These are phyloP conservation scores for Lentinula sp. DNA, from an alignment of 768 basidiomycete genomes.

Conservation along the genomic window DNA sequence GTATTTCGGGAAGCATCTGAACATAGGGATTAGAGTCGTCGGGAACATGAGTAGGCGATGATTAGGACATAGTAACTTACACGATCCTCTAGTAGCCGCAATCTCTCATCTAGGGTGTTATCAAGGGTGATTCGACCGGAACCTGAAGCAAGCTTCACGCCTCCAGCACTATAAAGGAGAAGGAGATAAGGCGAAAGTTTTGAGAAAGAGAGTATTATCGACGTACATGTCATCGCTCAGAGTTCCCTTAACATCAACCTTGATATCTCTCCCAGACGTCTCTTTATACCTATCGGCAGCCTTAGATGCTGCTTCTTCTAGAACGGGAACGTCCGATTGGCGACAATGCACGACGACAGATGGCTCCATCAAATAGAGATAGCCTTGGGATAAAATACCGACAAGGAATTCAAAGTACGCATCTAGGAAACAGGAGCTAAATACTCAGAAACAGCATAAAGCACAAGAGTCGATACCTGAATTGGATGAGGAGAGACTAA, in stretches of 20 bases:
- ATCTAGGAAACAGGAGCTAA: slow-evolving; percentile 25
- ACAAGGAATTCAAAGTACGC: slow-evolving; percentile 81
- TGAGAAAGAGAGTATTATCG: background rate
- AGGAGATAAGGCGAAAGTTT: background rate
- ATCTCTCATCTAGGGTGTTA: slow-evolving; percentile 90
- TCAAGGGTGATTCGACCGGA: slow-evolving; percentile 80
- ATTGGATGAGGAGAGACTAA: slow-evolving; percentile 38
- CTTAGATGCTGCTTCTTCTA: slow-evolving; percentile 54
- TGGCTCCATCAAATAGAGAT: slow-evolving; percentile 77
- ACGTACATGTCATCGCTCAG: slow-evolving; percentile 66
- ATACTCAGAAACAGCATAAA: background rate
- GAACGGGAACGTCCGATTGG: slow-evolving; percentile 55
- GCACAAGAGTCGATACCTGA: background rate
- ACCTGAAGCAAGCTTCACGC: slow-evolving; percentile 70
- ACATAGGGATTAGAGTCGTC: background rate
- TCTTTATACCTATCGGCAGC: slow-evolving; percentile 69
- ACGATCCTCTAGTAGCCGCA: slow-evolving; percentile 84
- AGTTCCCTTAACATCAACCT: slow-evolving; percentile 51
- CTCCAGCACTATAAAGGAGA: slow-evolving; percentile 60
- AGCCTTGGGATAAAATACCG: slow-evolving; percentile 79
- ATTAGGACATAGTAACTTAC: slow-evolving; percentile 35
- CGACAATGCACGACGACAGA: slow-evolving; percentile 62
- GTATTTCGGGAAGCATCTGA: slow-evolving; percentile 95
- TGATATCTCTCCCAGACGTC: slow-evolving; percentile 65
- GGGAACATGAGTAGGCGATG: background rate